These are phyloP conservation scores for Tephrocybe sp. DNA, from an alignment of 768 basidiomycete genomes.

Conservation along the genomic window DNA sequence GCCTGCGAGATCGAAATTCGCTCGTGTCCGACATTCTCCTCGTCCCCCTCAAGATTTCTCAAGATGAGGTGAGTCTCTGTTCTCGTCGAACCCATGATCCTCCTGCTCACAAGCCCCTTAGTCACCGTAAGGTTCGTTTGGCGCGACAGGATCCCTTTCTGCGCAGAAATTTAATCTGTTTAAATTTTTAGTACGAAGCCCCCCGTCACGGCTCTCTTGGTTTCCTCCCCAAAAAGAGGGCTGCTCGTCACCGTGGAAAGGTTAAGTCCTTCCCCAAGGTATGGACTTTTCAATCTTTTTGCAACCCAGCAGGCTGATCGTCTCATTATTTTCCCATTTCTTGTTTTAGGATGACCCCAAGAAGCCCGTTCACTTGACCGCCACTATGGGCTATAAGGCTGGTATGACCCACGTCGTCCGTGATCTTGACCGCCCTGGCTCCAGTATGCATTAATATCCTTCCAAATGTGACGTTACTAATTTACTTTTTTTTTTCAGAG, in stretches of 20 bases:
- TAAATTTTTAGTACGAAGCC: slow-evolving; percentile 78
- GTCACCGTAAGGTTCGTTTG: slow-evolving; percentile 81
- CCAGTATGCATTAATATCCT: slow-evolving; percentile 66
- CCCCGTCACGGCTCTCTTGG: slow-evolving; percentile 98
- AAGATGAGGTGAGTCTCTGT: slow-evolving; percentile 60
- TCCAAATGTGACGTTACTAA: not conserved
- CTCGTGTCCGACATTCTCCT: slow-evolving; percentile 28
- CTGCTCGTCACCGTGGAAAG: slow-evolving; percentile 97
- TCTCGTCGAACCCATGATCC: slow-evolving; percentile 4
- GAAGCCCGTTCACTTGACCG: slow-evolving; percentile 98
- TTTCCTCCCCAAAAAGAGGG: slow-evolving; percentile 94
- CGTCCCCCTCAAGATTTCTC: slow-evolving; percentile 42
- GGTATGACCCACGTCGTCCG: slow-evolving; percentile 99
- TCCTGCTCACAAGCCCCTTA: slow-evolving; percentile 27
- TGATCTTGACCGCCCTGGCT: slow-evolving; percentile 98
- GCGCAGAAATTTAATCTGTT: not conserved
- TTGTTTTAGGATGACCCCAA: slow-evolving; percentile 94
- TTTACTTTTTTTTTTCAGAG: slow-evolving; percentile 51
- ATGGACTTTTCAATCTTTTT: slow-evolving; percentile 1
- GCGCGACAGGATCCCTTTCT: slow-evolving; percentile 4
- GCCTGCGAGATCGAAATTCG: slow-evolving; percentile 23
- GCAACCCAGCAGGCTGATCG: not conserved
- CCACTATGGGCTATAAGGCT: slow-evolving; percentile 99
- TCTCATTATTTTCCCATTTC: slow-evolving; percentile 5
- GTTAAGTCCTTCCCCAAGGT: slow-evolving; percentile 99